Evolutionary conservation across 2,329 filamentous ascomycete genomes (phyloP), one percentile per base, ranked within the genome.

Genomic region (Phialocephala subalpina): DNA sequence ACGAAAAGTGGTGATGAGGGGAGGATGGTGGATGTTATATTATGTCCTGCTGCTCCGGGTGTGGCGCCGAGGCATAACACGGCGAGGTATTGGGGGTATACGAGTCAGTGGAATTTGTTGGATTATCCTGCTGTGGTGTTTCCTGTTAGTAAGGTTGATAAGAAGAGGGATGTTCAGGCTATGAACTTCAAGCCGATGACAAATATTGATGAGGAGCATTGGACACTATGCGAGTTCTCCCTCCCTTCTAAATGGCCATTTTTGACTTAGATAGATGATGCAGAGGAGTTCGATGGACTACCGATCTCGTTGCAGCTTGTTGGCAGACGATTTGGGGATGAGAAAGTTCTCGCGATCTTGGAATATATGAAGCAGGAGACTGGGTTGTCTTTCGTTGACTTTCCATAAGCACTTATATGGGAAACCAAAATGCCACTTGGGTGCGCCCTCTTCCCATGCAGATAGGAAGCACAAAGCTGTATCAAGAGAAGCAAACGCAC

Each of bases 31-130:
- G 89, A 91, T 74, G 84, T 87, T 0, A 82, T 91, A 25, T 78
- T 91, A 0, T 87, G 84, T 59, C 88, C 88, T 0, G 83, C 81
- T 0, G 83, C 82, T 0, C 84, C 86, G 1, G 82, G 83, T 1
- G 80, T 80, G 1, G 85, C 84, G 22, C 84, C 81, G 78, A 82
- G 59, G 81, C 79, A 67, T 70, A 75, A 60, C 67, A 86, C 63
- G 77, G 86, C 67, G 78, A 79, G 60, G 71, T 89, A 73, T 79
- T 91, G 87, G 87, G 83, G 82, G 0, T 92, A 92, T 70, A 90
- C 87, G 0, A 79, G 84, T 0, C 83, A 87, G 65, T 91, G 88
- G 87, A 92, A 92, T 73, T 72, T 91, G 42, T 81, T 92, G 1
- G 88, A 92, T 73, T 90, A 90, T 73, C 86, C 89, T 0, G 83